Evolutionary conservation across 768 basidiomycete species (phyloP).

Genomic region (Pulveroboletus frians): DNA sequence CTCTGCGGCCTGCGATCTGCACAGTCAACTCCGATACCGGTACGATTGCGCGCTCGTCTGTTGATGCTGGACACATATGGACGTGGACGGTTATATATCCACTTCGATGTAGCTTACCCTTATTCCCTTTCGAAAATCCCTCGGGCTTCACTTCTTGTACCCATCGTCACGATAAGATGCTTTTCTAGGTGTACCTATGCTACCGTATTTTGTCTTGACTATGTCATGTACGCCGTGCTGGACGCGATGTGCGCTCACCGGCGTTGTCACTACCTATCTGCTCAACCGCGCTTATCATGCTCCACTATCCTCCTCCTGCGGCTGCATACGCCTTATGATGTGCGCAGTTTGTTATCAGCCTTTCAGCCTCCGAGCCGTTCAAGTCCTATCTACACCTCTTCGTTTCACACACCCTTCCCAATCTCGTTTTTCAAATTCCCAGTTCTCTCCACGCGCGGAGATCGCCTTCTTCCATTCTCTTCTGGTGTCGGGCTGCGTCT

Average conservation of each 20-base stretch:
- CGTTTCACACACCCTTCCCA: no score
- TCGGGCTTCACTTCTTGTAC: background rate
- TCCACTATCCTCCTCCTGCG: background rate
- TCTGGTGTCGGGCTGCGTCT: no score
- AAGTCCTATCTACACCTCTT: no score
- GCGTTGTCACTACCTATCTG: background rate
- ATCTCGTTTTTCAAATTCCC: no score
- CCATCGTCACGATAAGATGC: background rate
- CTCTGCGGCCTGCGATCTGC: background rate
- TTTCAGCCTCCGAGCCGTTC: no score
- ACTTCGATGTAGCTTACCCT: conserved; percentile 14
- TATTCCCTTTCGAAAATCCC: background rate
- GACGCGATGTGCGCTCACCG: background rate
- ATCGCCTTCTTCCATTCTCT: no score
- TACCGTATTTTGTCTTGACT: background rate
- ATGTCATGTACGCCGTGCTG: background rate
- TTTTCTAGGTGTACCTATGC: background rate
- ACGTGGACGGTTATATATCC: conserved; percentile 9
- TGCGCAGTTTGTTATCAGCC: background rate
- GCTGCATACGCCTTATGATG: no score
- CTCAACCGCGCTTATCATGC: background rate
- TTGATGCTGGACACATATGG: conserved; percentile 1
- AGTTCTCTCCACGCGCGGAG: no score
- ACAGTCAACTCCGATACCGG: background rate
- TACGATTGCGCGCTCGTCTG: conserved; percentile 1